Evolutionary conservation across 345 rosid species (phyloP).

Genomic region (Hypericum androsaemum): DNA sequence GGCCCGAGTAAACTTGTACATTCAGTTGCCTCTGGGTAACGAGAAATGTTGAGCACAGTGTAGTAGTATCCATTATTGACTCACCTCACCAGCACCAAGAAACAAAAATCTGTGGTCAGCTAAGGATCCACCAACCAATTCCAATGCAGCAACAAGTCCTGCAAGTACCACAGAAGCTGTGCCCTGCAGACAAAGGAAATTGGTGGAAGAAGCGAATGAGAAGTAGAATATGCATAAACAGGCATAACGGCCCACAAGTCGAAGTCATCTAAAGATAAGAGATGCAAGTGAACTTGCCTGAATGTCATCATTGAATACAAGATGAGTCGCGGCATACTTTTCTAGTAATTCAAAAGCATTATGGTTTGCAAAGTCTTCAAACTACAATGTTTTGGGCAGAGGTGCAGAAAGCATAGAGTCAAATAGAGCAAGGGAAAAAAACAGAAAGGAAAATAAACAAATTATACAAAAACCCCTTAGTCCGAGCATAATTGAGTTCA

Average conservation of each 20-base stretch:
- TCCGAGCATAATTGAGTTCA: background rate
- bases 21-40: too few relatives aligned
- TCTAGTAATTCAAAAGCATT: conserved; percentile 91
- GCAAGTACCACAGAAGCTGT: conserved; percentile 97
- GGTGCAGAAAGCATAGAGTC: background rate
- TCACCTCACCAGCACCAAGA: conserved; percentile 97
- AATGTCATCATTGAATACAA: conserved; percentile 96
- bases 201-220: too few relatives aligned
- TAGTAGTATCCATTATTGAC: background rate
- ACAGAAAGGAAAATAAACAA: background rate
- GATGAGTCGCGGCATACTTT: conserved; percentile 84
- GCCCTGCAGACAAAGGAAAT: background rate
- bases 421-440: conserved; percentile 1
- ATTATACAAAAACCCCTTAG: background rate
- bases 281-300: conserved; percentile 41
- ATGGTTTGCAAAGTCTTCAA: conserved; percentile 97
- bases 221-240: too few relatives aligned
- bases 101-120: conserved; percentile 77
- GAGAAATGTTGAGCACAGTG: too few relatives aligned
- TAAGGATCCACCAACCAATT: conserved; percentile 60
- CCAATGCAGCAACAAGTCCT: conserved; percentile 77
- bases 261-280: background rate
- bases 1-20: too few relatives aligned
- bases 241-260: too few relatives aligned
- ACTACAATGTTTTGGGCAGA: conserved; percentile 54